phyloP scores from a whole-genome alignment of 352 stramenopile species.

The Pythium brachiatum region DNA sequence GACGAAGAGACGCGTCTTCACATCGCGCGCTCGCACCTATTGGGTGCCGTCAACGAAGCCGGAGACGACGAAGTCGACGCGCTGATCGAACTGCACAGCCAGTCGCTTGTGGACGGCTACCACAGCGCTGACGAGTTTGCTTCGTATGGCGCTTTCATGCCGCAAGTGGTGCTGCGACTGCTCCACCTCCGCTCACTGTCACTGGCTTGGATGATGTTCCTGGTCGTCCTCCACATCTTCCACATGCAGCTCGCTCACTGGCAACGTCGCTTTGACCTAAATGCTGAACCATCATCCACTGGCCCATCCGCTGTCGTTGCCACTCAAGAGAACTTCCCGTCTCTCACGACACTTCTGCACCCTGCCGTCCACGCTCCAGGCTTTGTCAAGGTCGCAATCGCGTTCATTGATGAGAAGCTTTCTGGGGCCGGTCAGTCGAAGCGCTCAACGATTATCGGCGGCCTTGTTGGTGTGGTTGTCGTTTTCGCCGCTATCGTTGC shows the following conservation, averaged over 20 bases:
- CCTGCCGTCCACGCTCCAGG: constrained; percentile 41
- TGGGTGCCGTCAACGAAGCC: constrained; percentile 23
- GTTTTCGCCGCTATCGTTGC: constrained; percentile 9
- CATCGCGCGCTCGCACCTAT: constrained; percentile 39
- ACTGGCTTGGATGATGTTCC: constrained; percentile 63
- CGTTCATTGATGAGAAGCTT: constrained; percentile 11
- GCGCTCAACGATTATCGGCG: constrained; percentile 14
- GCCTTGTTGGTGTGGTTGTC: constrained; percentile 6
- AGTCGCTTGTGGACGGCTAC: constrained; percentile 54
- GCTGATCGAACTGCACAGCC: constrained; percentile 38
- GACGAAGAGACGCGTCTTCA: constrained; percentile 39
- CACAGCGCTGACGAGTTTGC: constrained; percentile 42
- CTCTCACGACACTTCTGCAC: constrained; percentile 61
- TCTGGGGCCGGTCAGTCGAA: background rate
- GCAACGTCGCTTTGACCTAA: constrained; percentile 60
- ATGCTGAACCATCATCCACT: constrained; percentile 13
- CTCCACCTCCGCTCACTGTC: constrained; percentile 45
- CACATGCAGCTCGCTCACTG: constrained; percentile 59
- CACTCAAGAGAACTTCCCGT: constrained; percentile 36
- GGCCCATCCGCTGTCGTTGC: background rate
- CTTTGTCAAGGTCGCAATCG: constrained; percentile 28
- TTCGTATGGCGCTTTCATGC: constrained; percentile 42
- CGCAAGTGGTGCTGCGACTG: constrained; percentile 46
- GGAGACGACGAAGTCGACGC: constrained; percentile 16
- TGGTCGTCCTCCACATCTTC: constrained; percentile 62